Conservation (phyloP, 148 eudicot genomes). For the Fallopia convolvulus region DNA sequence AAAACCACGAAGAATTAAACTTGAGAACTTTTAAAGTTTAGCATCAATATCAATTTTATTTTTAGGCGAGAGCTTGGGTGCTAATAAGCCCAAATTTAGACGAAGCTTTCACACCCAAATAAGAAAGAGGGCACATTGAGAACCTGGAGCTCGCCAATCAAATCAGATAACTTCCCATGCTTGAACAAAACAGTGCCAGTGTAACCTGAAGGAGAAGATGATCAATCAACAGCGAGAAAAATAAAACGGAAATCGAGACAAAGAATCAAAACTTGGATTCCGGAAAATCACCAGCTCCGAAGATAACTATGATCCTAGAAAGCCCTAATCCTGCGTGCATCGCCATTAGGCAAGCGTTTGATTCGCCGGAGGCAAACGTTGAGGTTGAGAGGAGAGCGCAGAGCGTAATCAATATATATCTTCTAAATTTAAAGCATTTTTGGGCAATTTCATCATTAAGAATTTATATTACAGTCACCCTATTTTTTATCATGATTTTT, state of each 20-base stretch:
- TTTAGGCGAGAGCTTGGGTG: not conserved
- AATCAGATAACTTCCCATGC: slow-evolving; percentile 61
- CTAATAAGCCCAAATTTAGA: not conserved
- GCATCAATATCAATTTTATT: not conserved
- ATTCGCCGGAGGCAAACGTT: slow-evolving; percentile 1
- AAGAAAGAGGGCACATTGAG: not conserved
- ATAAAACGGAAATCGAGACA: not conserved
- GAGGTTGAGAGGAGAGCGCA: not conserved
- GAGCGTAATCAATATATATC: too few species aligned
- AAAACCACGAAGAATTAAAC: not conserved
- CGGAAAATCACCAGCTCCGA: slow-evolving; percentile 41
- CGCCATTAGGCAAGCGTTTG: slow-evolving; percentile 29
- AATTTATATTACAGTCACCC: too few species aligned
- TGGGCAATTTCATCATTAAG: too few species aligned
- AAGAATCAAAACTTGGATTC: not conserved
- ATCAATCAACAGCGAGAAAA: not conserved
- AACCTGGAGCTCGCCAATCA: slow-evolving; percentile 82
- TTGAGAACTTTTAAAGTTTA: not conserved
- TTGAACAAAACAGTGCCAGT: slow-evolving; percentile 60
- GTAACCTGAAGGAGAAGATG: slow-evolving; percentile 39
- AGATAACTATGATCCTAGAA: slow-evolving; percentile 43
- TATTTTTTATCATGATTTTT: too few species aligned
- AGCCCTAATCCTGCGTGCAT: slow-evolving; percentile 60
- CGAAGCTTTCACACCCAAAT: not conserved
- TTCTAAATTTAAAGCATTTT: too few species aligned